Conservation (phyloP, 2,329 filamentous ascomycete genomes). For the Ceratocystis variospora region DNA sequence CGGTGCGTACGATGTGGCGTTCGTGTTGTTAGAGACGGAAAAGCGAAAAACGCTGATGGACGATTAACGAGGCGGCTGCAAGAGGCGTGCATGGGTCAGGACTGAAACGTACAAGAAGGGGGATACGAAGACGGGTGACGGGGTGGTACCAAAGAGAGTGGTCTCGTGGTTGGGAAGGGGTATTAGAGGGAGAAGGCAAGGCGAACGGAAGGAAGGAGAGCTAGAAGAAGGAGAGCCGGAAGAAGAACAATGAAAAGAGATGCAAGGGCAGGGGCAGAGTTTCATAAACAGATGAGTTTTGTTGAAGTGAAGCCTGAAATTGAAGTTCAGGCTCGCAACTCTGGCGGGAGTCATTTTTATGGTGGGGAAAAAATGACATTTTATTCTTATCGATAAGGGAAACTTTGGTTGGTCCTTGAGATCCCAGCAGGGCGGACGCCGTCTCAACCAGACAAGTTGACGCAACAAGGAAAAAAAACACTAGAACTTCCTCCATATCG, state of each 20-base stretch:
- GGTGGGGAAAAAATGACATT: background rate
- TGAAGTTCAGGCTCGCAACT: no score
- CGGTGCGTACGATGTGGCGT: background rate
- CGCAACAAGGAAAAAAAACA: background rate
- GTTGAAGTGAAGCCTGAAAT: no score
- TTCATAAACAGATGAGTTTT: background rate
- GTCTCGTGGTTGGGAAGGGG: background rate
- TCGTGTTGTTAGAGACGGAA: background rate
- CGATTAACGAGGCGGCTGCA: background rate
- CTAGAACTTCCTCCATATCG: background rate
- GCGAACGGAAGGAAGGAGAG: no score
- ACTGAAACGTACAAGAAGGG: background rate
- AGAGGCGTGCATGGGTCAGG: background rate
- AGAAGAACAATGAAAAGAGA: background rate
- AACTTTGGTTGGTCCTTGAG: background rate
- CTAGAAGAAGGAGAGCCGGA: background rate
- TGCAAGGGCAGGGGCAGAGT: background rate
- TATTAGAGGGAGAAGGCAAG: no score
- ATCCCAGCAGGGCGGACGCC: background rate
- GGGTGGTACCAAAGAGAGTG: background rate
- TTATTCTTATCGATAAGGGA: slow-evolving; percentile 14
- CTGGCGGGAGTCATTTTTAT: background rate
- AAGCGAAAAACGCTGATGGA: background rate
- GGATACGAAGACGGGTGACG: background rate
- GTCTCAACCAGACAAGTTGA: no score